phyloP scores from a whole-genome alignment of 192 early-diverging fungal genomes.

The Backusella australiensis region DNA sequence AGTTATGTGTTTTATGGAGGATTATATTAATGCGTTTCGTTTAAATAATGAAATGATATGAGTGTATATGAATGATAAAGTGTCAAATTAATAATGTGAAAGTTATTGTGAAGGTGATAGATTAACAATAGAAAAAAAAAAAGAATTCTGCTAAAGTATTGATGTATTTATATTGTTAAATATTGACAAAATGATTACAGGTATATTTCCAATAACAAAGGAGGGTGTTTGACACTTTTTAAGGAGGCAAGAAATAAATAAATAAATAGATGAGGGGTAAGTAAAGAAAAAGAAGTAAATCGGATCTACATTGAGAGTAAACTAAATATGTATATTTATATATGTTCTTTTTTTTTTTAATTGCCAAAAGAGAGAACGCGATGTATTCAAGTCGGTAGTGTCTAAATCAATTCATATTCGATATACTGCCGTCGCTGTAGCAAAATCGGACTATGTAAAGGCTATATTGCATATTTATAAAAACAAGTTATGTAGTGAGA shows the following conservation, averaged over 20 bases:
- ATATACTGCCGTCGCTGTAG: constrained; percentile 6
- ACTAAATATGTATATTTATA: not conserved
- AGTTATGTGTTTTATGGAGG: not conserved
- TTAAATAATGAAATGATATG: not conserved
- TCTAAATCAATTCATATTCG: not conserved
- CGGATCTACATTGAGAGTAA: constrained; percentile 1
- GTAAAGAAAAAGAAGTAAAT: not conserved
- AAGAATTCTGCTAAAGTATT: not conserved
- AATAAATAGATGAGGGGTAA: not conserved
- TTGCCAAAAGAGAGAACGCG: not conserved
- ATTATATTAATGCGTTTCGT: not conserved
- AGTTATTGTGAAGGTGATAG: not conserved
- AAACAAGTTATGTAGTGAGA: constrained; percentile 8
- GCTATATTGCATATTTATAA: constrained; percentile 7
- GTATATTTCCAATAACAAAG: constrained; percentile 17
- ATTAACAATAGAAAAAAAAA: not conserved
- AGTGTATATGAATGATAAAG: not conserved
- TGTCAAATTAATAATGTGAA: not conserved
- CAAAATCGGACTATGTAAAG: constrained; percentile 6
- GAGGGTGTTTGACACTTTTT: constrained; percentile 19
- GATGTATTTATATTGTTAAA: constrained; percentile 7
- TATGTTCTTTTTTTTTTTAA: not conserved
- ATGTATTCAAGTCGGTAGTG: not conserved
- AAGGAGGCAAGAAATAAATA: not conserved
- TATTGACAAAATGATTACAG: not conserved